Percentiles rank a stretch among this genome's conserved stretches.
Conservation (phyloP, 768 basidiomycete genomes). For the Podaxis sp. region DNA sequence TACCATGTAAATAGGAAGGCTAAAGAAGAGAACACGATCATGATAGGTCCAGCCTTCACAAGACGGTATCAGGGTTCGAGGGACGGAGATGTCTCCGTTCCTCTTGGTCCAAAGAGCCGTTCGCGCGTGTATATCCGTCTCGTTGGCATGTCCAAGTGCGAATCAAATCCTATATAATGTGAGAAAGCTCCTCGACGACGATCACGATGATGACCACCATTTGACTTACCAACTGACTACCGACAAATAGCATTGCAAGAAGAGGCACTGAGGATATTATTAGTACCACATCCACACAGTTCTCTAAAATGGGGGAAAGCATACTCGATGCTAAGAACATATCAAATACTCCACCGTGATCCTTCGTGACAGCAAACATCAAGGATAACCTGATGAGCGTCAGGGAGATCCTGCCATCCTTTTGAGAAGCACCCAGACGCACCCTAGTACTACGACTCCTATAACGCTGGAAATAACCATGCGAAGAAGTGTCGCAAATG, state of each 20-base stretch:
- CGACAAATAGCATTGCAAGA: constrained; percentile 24
- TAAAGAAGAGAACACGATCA: background rate
- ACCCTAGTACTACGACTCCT: too few species aligned
- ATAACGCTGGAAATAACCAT: too few species aligned
- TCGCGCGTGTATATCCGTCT: background rate
- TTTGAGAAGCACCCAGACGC: too few species aligned
- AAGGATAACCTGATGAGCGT: too few species aligned
- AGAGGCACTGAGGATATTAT: constrained; percentile 23
- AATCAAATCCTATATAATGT: constrained; percentile 3
- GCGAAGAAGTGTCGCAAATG: too few species aligned
- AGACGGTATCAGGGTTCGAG: background rate
- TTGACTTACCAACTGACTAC: constrained; percentile 24
- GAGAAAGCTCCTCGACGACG: background rate
- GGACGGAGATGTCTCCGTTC: background rate
- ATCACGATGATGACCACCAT: background rate
- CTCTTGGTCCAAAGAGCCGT: background rate
- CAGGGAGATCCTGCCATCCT: too few species aligned
- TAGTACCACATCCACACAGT: background rate
- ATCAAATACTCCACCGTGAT: too few species aligned
- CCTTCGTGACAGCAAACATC: too few species aligned
- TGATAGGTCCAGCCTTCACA: background rate
- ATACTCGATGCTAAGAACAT: constrained; percentile 6
- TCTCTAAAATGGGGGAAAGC: background rate
- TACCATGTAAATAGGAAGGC: background rate
- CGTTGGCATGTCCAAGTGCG: constrained; percentile 1